phyloP scores from a whole-genome alignment of 192 early-diverging fungal species.

The Coemansia erecta region DNA sequence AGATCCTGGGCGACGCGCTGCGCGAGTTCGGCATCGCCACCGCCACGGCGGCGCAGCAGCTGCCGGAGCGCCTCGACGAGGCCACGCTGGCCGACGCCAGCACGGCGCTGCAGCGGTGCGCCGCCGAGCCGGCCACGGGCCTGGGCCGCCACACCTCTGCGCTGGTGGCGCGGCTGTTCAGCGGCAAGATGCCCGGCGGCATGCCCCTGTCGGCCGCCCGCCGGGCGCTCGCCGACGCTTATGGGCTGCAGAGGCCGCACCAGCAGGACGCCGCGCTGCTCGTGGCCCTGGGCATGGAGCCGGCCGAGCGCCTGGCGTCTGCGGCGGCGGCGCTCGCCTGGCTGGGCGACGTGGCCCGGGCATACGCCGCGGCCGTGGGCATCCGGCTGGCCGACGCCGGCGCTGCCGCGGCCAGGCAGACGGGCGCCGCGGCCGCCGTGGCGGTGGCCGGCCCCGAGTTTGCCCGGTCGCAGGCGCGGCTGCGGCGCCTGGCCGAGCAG shows the following conservation, averaged over 20 bases:
- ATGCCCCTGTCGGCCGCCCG: constrained; percentile 74
- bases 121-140: constrained; percentile 30
- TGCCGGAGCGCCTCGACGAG: constrained; percentile 91
- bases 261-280: constrained; percentile 76
- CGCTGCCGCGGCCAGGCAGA: constrained; percentile 9
- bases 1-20: constrained; percentile 92
- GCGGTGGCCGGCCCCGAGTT: constrained; percentile 88
- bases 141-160: constrained; percentile 80
- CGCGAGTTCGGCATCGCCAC: constrained; percentile 82
- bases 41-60: constrained; percentile 58
- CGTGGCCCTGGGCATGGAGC: constrained; percentile 80
- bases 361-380: constrained; percentile 70
- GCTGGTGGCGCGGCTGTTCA: constrained; percentile 80
- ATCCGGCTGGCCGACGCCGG: constrained; percentile 44
- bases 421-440: constrained; percentile 25
- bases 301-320: constrained; percentile 65
- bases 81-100: constrained; percentile 74
- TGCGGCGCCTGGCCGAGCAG: constrained; percentile 66
- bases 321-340: constrained; percentile 79
- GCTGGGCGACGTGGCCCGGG: constrained; percentile 67
- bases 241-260: constrained; percentile 62
- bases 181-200: constrained; percentile 91
- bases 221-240: constrained; percentile 56
- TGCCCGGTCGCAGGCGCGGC: constrained; percentile 67
- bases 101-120: constrained; percentile 60